A percentile compares a stretch with the other conserved stretches of the same genome.
phyloP scores from a whole-genome alignment of 139 green algal genomes.

The Tetradesmus obliquus region DNA sequence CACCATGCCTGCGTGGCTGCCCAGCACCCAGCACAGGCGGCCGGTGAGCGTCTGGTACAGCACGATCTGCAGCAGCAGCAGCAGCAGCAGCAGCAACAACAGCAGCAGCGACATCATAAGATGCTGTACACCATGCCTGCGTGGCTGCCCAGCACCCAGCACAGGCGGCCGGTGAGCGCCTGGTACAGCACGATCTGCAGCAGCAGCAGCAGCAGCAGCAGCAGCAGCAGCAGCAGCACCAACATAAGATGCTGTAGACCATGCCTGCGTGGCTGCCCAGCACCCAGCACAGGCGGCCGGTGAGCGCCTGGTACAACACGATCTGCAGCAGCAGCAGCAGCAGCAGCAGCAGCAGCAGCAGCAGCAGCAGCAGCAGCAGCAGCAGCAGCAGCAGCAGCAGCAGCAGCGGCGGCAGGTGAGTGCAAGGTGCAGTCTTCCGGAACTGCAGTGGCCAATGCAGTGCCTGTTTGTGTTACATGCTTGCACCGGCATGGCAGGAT shows the following conservation, averaged over 20 bases:
- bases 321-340: too few species aligned
- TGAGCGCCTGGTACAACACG: too few species aligned
- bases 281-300: not conserved
- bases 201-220: not conserved
- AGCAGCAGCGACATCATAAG: not conserved
- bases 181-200: too few species aligned
- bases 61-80: constrained; percentile 17
- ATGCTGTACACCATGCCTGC: constrained; percentile 46
- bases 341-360: not conserved
- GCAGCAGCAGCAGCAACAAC: not conserved
- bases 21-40: constrained; percentile 14
- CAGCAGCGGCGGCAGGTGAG: too few species aligned
- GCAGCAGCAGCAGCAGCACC: not conserved
- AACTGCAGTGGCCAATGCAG: too few species aligned
- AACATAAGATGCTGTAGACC: constrained; percentile 30
- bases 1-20: constrained; percentile 48
- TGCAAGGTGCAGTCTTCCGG: too few species aligned
- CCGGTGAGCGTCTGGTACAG: constrained; percentile 38
- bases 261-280: constrained; percentile 37
- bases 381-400: constrained; percentile 8
- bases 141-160: constrained; percentile 28
- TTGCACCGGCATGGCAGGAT: not conserved
- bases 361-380: not conserved
- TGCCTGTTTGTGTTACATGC: too few species aligned
- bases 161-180: not conserved